Evolutionary conservation across 192 early-diverging fungal species (phyloP).

Genomic region (Mycoemilia scoparia): DNA sequence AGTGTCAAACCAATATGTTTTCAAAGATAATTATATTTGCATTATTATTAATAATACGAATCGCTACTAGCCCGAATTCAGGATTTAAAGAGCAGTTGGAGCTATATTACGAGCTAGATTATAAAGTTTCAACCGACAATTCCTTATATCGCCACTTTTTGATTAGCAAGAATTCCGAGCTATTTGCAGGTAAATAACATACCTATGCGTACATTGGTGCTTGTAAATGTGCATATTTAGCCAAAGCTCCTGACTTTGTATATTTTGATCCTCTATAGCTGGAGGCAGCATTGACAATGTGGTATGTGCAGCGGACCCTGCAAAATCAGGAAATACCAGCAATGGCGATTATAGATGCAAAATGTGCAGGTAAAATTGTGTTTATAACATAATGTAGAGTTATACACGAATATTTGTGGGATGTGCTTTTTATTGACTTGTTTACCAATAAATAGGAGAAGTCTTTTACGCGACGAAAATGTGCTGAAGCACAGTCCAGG

Average conservation of each 20-base stretch:
- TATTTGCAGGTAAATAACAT: slow-evolving; percentile 24
- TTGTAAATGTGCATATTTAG: slow-evolving; percentile 1
- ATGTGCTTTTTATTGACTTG: too few relatives aligned
- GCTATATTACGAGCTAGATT: slow-evolving; percentile 39
- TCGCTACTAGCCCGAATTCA: slow-evolving; percentile 42
- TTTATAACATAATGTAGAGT: neutral
- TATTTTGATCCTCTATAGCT: slow-evolving; percentile 12
- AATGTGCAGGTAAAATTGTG: slow-evolving; percentile 29
- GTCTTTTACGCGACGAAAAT: slow-evolving; percentile 38
- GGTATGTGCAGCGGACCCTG: slow-evolving; percentile 33
- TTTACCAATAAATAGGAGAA: too few relatives aligned
- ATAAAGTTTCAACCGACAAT: slow-evolving; percentile 31
- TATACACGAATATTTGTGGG: slow-evolving; percentile 2
- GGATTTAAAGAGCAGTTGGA: slow-evolving; percentile 45
- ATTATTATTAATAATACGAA: slow-evolving; percentile 1
- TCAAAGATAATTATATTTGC: neutral
- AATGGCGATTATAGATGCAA: slow-evolving; percentile 28
- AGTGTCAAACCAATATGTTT: neutral
- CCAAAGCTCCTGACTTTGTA: neutral
- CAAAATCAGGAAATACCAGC: slow-evolving; percentile 1
- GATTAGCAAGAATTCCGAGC: slow-evolving; percentile 38
- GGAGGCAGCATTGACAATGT: slow-evolving; percentile 37
- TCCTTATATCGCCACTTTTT: slow-evolving; percentile 47
- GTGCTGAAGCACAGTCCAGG: slow-evolving; percentile 51
- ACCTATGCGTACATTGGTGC: neutral